Evolutionary conservation across 202 grass and related monocot species (phyloP), one percentile per base, ranked within the genome.

Genomic region (Musa balbisiana): DNA sequence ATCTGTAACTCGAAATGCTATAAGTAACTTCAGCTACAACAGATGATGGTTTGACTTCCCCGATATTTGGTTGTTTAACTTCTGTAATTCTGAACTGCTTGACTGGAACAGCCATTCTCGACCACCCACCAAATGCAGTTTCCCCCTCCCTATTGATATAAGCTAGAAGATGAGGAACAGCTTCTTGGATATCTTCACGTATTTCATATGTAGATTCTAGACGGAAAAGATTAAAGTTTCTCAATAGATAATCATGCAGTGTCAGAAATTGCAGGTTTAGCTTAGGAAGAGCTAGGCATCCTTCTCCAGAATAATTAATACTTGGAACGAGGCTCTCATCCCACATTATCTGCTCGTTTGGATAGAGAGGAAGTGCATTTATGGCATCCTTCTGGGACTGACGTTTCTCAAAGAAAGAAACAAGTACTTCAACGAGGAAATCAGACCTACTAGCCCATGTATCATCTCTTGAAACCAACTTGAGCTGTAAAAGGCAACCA

Each of bases 291-390:
- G 95, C 95, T 79, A 99, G 89, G 77, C 95, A 99, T 27, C 95
- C 95, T 83, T 99, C 95, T 58, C 95, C 95, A 53, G 95, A 99
- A 80, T 99, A 99, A 83, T 99, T 99, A 63, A 99, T 99, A 83
- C 91, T 99, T 73, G 95, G 95, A 81, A 99, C 95, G 71, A 99
- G 87, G 83, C 91, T 94, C 76, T 99, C 95, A 55, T 99, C 95
- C 95, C 95, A 99, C 95, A 99, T 99, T 83, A 99, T 99, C 77
- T 94, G 95, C 82, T 99, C 95, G 53, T 99, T 99, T 56, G 91
- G 95, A 82, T 99, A 99, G 71, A 99, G 83, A 76, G 95, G 91
- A 81, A 99, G 87, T 67, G 95, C 88, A 76, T 99, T 99, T 82
- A 99, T 92, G 52, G 95, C 95, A 70, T 99, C 95, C 79, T 92